These are phyloP conservation scores for Arthrobotrys musiformis DNA, from an alignment of 2,329 filamentous ascomycete genomes.

Conservation along the genomic window DNA sequence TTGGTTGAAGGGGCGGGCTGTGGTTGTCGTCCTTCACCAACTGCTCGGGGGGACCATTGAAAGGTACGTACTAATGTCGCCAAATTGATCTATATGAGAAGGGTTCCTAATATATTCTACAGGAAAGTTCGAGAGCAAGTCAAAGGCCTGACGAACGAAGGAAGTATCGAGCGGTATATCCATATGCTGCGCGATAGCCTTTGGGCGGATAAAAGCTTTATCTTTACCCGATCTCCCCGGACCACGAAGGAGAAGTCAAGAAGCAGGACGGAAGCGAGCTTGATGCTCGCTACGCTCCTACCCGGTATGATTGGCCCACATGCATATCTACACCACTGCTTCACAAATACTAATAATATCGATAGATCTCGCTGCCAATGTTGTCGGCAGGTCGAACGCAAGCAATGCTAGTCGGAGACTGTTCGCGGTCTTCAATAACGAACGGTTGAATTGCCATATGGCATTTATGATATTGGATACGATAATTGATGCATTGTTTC, in stretches of 20 bases:
- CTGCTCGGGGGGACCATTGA: constrained; percentile 95
- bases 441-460: constrained; percentile 79
- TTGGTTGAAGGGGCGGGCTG: constrained; percentile 93
- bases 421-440: constrained; percentile 91
- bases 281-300: constrained; percentile 88
- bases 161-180: constrained; percentile 80
- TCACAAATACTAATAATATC: constrained; percentile 7
- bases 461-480: constrained; percentile 47
- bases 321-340: too few species aligned
- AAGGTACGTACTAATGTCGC: constrained; percentile 64
- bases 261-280: constrained; percentile 84
- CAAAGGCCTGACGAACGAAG: constrained; percentile 77
- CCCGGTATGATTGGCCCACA: constrained; percentile 64
- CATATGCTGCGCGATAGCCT: constrained; percentile 77
- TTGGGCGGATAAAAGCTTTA: constrained; percentile 78
- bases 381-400: constrained; percentile 91
- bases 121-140: constrained; percentile 86
- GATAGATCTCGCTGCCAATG: constrained; percentile 84
- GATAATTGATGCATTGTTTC: constrained; percentile 44
- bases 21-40: constrained; percentile 95
- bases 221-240: constrained; percentile 63
- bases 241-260: constrained; percentile 78
- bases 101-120: constrained; percentile 4
- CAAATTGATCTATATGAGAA: background rate
- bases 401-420: constrained; percentile 88